phyloP scores from a whole-genome alignment of 2,329 filamentous ascomycete species.

The Colletotrichum theobromicola region DNA sequence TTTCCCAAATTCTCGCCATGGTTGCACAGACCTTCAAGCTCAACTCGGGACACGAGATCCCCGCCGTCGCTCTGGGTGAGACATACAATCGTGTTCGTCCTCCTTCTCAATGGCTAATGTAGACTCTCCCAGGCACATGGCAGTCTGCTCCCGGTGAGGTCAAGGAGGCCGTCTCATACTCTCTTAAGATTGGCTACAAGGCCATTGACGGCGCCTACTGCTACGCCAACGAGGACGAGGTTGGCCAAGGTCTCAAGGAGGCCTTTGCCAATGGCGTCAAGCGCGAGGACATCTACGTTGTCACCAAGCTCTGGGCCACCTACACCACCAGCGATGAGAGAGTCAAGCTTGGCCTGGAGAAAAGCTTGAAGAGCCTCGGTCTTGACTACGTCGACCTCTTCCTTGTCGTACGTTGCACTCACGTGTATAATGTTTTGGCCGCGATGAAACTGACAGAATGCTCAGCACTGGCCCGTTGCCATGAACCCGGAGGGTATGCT shows the following conservation, averaged over 20 bases:
- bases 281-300: conserved; percentile 82
- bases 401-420: conserved; percentile 58
- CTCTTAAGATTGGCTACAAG: conserved; percentile 61
- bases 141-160: conserved; percentile 66
- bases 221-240: conserved; percentile 83
- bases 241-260: conserved; percentile 77
- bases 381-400: conserved; percentile 84
- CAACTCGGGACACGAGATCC: conserved; percentile 68
- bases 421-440: neutral
- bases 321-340: conserved; percentile 64
- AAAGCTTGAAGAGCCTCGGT: conserved; percentile 75
- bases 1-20: conserved; percentile 39
- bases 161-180: conserved; percentile 60
- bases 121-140: conserved; percentile 63
- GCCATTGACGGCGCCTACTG: conserved; percentile 77
- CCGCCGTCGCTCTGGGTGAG: conserved; percentile 67
- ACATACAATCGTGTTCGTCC: too few species aligned
- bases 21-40: conserved; percentile 64
- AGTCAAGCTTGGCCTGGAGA: conserved; percentile 72
- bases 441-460: neutral
- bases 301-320: conserved; percentile 85
- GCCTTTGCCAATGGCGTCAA: conserved; percentile 74
- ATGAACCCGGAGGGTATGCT: conserved; percentile 76
- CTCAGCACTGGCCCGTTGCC: conserved; percentile 78
- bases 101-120: neutral